Conservation (phyloP, 2,329 filamentous ascomycete genomes). For the Colletotrichum horii region DNA sequence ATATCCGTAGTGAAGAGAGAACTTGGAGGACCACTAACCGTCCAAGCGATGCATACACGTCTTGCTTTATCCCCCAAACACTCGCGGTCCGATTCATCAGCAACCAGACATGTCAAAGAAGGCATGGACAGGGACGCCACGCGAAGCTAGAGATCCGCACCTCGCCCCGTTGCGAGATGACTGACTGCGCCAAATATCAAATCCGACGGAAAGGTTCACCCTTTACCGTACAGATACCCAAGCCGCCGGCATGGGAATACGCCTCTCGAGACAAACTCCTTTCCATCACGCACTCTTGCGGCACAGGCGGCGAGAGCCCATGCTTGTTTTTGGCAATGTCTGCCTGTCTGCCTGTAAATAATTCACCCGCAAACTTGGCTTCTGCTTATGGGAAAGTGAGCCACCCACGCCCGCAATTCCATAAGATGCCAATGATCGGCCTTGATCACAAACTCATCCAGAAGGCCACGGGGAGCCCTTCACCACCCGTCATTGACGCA, state of each 20-base stretch:
- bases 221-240: not conserved
- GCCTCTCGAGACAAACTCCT: not conserved
- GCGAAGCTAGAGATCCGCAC: not conserved
- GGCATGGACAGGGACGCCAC: not conserved
- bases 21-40: not conserved
- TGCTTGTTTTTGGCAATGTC: not conserved
- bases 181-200: not conserved
- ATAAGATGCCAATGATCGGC: not conserved
- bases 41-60: not conserved
- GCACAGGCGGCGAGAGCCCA: not conserved
- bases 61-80: not conserved
- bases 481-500: not conserved
- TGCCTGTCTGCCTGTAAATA: not conserved
- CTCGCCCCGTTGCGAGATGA: not conserved
- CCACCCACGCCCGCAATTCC: not conserved
- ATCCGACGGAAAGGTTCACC: not conserved
- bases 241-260: not conserved
- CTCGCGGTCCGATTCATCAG: not conserved
- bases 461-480: not conserved
- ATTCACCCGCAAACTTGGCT: not conserved
- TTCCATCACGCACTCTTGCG: not conserved
- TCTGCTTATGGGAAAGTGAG: not conserved
- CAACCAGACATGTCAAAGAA: not conserved
- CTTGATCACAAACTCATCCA: not conserved
- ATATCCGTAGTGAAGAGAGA: not conserved